Percentiles rank a stretch among this genome's conserved stretches.
phyloP scores from a whole-genome alignment of 164 flowering plant genomes.

The Vitis rupestris region DNA sequence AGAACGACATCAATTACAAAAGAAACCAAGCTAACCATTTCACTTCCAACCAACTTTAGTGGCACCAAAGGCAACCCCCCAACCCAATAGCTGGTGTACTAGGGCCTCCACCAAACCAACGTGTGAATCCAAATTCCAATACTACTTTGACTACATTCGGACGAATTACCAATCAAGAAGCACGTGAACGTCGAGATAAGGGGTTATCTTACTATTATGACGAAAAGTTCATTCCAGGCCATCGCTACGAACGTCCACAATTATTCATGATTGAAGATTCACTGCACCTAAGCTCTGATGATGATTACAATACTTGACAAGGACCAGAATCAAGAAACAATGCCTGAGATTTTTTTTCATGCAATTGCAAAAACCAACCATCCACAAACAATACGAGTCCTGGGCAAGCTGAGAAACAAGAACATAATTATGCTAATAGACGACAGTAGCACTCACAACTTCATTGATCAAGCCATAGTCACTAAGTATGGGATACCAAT shows the following conservation, averaged over 20 bases:
- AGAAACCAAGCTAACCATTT: not conserved
- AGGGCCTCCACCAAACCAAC: not conserved
- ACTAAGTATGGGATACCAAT: not conserved
- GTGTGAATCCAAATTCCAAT: no score
- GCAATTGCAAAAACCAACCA: slow-evolving; percentile 2
- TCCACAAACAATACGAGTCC: not conserved
- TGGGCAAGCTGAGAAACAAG: not conserved
- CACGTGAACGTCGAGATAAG: not conserved
- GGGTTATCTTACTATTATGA: not conserved
- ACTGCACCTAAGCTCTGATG: no score
- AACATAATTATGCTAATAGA: slow-evolving; percentile 4
- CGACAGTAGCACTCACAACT: slow-evolving; percentile 22
- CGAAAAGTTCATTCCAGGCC: not conserved
- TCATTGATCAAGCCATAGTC: slow-evolving; percentile 9
- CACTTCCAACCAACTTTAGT: no score
- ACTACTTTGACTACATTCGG: not conserved
- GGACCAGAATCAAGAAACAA: not conserved
- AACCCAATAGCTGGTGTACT: not conserved
- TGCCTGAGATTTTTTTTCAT: slow-evolving; percentile 7
- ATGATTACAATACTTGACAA: no score
- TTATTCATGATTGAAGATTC: not conserved
- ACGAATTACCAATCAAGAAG: not conserved
- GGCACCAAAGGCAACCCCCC: not conserved
- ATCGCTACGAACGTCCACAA: slow-evolving; percentile 1
- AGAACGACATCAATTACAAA: not conserved